Conservation (phyloP, 129 eudicot species). For the Flaveria sonorensis region DNA sequence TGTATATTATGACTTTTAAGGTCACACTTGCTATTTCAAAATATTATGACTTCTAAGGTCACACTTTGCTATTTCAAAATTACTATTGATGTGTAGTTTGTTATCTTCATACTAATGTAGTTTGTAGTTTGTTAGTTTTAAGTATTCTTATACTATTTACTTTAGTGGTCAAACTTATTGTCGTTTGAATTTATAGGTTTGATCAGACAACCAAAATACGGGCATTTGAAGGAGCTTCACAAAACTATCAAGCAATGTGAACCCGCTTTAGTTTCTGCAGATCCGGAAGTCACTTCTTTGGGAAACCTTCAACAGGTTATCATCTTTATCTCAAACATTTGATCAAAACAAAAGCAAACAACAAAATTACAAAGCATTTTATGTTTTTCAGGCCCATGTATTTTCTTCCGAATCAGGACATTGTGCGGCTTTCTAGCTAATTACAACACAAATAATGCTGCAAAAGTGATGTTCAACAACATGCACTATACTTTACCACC, state of each 20-base stretch:
- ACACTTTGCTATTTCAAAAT: no score
- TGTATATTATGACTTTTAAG: neutral
- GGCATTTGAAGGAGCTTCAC: slow-evolving; percentile 62
- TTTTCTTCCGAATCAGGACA: slow-evolving; percentile 43
- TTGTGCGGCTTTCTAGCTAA: slow-evolving; percentile 58
- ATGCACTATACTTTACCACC: slow-evolving; percentile 61
- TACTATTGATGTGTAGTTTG: neutral
- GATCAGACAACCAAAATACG: slow-evolving; percentile 63
- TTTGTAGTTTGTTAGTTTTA: no score
- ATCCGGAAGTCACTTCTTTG: slow-evolving; percentile 46
- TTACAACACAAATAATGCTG: slow-evolving; percentile 41
- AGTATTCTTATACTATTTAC: neutral
- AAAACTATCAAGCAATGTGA: slow-evolving; percentile 57
- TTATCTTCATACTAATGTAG: neutral
- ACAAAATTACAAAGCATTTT: neutral
- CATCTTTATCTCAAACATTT: neutral
- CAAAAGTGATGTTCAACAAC: slow-evolving; percentile 52
- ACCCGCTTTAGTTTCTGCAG: slow-evolving; percentile 50
- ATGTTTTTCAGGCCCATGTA: slow-evolving; percentile 46
- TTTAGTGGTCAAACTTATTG: slow-evolving; percentile 1
- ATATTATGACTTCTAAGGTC: no score
- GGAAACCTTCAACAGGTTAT: slow-evolving; percentile 53
- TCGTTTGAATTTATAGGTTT: slow-evolving; percentile 38
- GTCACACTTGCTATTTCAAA: slow-evolving; percentile 5
- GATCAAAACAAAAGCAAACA: neutral